Percentiles rank a stretch among this genome's conserved stretches.
Conservation (phyloP, 176 grass and related monocot species). For the sorghum (Sorghum bicolor) region Sorghum_bicolor_NCBIv3 NC_012877.2:51316001-51316500, state of each 20-base stretch:
- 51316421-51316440: slow-evolving; percentile 5
- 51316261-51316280: neutral
- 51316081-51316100: neutral
- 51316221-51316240: neutral
- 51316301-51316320: neutral
- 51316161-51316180: neutral
- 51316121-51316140: neutral
- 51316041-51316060: slow-evolving; percentile 54
- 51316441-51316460: slow-evolving; percentile 28
- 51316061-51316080: neutral
- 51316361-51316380: neutral
- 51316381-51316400: neutral
- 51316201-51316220: neutral
- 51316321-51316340: neutral
- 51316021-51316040: slow-evolving; percentile 86
- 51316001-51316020: slow-evolving; percentile 93
- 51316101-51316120: neutral
- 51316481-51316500: slow-evolving; percentile 22
- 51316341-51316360: neutral
- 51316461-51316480: slow-evolving; percentile 20
- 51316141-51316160: neutral
- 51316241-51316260: neutral
- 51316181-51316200: neutral
- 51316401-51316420: neutral
- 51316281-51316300: slow-evolving; percentile 7